phyloP scores from a whole-genome alignment of 2,329 filamentous ascomycete species.

The Ilyonectria sp. region DNA sequence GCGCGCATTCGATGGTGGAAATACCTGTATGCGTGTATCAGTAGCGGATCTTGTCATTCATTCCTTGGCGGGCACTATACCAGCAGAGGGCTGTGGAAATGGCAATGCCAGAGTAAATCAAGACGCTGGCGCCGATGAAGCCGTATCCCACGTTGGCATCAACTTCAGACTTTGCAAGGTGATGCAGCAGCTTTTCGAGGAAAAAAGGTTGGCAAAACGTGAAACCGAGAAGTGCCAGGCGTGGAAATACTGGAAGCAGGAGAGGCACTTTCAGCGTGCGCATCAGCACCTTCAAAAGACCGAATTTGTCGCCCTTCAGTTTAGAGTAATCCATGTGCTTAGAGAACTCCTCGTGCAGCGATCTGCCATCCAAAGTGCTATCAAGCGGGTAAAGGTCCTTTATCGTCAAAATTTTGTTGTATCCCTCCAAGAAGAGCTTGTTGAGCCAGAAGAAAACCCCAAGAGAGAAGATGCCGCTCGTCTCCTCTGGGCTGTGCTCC shows the following conservation, averaged over 20 bases:
- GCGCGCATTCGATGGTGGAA: slow-evolving; percentile 21
- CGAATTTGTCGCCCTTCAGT: slow-evolving; percentile 21
- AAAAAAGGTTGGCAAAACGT: slow-evolving; percentile 59
- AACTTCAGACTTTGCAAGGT: slow-evolving; percentile 41
- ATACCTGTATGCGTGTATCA: slow-evolving; percentile 8
- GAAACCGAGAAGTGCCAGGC: slow-evolving; percentile 44
- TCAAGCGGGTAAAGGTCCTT: slow-evolving; percentile 30
- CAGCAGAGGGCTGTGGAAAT: slow-evolving; percentile 21
- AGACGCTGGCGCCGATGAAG: slow-evolving; percentile 56
- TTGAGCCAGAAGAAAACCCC: slow-evolving; percentile 50
- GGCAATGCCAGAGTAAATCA: slow-evolving; percentile 60
- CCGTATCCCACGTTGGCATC: slow-evolving; percentile 46
- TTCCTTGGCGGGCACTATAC: neutral
- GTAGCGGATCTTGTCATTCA: neutral
- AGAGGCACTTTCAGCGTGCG: slow-evolving; percentile 14
- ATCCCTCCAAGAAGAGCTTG: slow-evolving; percentile 42
- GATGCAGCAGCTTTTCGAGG: slow-evolving; percentile 50
- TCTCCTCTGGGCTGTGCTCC: slow-evolving; percentile 52
- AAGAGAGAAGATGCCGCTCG: slow-evolving; percentile 46
- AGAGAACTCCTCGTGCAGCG: slow-evolving; percentile 13
- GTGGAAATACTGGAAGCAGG: slow-evolving; percentile 19
- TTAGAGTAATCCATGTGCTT: slow-evolving; percentile 21
- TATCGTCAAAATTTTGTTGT: slow-evolving; percentile 10
- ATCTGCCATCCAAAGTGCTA: slow-evolving; percentile 2
- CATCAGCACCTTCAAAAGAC: slow-evolving; percentile 7